Conservation (phyloP, 805 yeast species). For the Lipomyces spencermartinsiae region DNA sequence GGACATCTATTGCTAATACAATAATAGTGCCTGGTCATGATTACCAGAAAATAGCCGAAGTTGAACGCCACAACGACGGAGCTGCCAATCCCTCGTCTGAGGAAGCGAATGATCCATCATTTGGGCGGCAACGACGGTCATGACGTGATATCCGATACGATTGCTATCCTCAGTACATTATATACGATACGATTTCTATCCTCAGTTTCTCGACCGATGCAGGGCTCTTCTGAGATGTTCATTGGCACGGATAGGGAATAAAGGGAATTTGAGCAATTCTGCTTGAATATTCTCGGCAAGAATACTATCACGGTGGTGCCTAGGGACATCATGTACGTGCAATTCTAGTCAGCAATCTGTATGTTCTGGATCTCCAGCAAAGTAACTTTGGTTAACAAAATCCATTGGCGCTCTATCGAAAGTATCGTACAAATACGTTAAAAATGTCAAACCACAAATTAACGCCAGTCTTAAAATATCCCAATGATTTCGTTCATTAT, state of each 20-base stretch:
- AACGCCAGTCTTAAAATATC: background rate
- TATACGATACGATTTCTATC: too few species aligned
- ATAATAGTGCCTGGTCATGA: constrained; percentile 18
- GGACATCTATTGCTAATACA: background rate
- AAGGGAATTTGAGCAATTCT: background rate
- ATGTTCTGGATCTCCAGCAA: background rate
- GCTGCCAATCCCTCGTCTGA: constrained; percentile 37
- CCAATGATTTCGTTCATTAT: background rate
- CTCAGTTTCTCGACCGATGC: background rate
- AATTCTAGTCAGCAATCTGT: background rate
- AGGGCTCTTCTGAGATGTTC: background rate
- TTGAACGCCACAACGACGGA: constrained; percentile 30
- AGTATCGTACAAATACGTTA: background rate
- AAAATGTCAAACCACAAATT: background rate
- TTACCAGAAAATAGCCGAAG: constrained; percentile 35
- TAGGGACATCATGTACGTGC: background rate
- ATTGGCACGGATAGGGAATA: background rate
- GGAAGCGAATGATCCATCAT: constrained; percentile 35
- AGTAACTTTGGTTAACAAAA: background rate
- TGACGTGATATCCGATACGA: background rate
- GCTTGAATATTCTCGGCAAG: background rate
- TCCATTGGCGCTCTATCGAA: background rate
- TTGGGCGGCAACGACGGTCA: constrained; percentile 22
- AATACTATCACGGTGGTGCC: background rate
- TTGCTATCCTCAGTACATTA: too few species aligned